phyloP scores from a whole-genome alignment of 2,329 filamentous ascomycete species.

The Botrytis porri region DNA sequence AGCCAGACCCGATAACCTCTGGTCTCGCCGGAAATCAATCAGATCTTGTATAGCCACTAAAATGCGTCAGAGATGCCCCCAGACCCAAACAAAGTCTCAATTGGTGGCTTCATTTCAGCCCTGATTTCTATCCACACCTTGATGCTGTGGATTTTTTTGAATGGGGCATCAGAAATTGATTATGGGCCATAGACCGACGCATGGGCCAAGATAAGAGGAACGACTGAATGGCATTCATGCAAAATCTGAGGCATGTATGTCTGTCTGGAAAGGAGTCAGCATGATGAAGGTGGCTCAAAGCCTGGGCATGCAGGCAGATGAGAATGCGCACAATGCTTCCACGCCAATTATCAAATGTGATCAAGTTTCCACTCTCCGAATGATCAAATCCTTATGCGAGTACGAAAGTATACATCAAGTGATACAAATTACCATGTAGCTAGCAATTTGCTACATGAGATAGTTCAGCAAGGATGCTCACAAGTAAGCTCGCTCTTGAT shows the following conservation, averaged over 20 bases:
- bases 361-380: neutral
- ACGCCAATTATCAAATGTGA: neutral
- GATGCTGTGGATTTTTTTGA: neutral
- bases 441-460: neutral
- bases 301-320: neutral
- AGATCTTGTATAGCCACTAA: neutral
- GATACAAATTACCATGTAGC: neutral
- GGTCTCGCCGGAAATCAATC: neutral
- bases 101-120: constrained; percentile 2
- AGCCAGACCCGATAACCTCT: neutral
- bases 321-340: neutral
- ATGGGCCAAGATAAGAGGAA: neutral
- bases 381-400: neutral
- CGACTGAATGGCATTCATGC: neutral
- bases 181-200: neutral
- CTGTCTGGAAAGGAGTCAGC: neutral
- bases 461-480: neutral
- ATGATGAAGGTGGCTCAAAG: neutral
- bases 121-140: neutral
- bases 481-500: neutral
- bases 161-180: neutral
- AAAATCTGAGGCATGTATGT: neutral
- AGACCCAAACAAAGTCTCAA: neutral
- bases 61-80: neutral
- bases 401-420: neutral